Conservation (phyloP, 768 basidiomycete species). For the Chalciporus chontae region DNA sequence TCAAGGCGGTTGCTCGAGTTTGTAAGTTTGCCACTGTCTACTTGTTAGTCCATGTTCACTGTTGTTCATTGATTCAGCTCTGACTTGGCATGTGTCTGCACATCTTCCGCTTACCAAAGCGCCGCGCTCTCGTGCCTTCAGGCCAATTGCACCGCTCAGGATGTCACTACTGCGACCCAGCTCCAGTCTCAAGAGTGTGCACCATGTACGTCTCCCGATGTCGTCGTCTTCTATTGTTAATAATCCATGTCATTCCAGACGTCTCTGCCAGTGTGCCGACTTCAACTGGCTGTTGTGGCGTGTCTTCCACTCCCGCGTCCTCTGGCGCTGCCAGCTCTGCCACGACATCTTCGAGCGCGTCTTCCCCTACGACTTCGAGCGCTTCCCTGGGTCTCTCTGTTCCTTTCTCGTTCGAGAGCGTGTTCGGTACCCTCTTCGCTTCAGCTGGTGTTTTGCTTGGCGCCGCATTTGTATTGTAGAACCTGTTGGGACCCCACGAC, state of each 20-base stretch:
- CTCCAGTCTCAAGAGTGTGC: conserved; percentile 35
- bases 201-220: conserved; percentile 4
- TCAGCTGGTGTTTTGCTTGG: conserved; percentile 27
- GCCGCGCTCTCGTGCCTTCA: conserved; percentile 33
- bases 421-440: conserved; percentile 22
- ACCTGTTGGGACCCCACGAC: not conserved
- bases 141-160: conserved; percentile 31
- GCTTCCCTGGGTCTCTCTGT: conserved; percentile 18
- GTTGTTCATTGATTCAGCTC: conserved; percentile 24
- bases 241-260: not conserved
- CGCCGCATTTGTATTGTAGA: conserved; percentile 23
- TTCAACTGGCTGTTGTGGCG: not conserved
- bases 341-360: not conserved
- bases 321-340: not conserved
- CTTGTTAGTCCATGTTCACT: not conserved
- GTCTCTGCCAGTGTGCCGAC: not conserved
- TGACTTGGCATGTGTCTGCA: conserved; percentile 38
- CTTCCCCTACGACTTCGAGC: conserved; percentile 4
- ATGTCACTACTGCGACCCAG: conserved; percentile 26
- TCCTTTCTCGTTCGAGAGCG: conserved; percentile 17
- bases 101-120: conserved; percentile 34
- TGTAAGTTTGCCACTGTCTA: conserved; percentile 10
- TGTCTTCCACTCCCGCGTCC: not conserved
- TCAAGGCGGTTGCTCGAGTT: conserved; percentile 1
- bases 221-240: too few species aligned